Evolutionary conservation across 2,329 filamentous ascomycete genomes (phyloP), one percentile per base, ranked within the genome.

Genomic region (Colletotrichum aenigma): DNA sequence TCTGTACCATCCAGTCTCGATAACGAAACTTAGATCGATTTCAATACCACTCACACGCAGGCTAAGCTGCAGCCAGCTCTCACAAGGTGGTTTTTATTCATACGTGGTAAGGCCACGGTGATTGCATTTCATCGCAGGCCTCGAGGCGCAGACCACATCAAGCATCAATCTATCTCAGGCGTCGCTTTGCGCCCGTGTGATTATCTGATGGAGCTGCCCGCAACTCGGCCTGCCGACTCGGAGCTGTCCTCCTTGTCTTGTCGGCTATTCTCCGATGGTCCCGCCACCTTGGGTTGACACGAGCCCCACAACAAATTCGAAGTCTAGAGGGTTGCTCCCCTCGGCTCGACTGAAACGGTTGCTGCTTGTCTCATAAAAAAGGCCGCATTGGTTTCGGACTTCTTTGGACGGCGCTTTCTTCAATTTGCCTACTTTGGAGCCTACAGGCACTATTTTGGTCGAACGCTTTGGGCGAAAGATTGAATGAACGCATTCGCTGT

Each of bases 91-190:
- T 6, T 48, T 12, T n/a, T 4, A n/a, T n/a, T 9, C 38, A 12
- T n/a, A 1, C 9, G 5, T 10, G 18, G 5, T 4, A 12, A 48
- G 38, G 5, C 0, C 38, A n/a, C 0, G 38, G 38, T 1, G 0
- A 9, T n/a, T 12, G 5, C 0, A 10, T 48, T 12, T 7, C 9
- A 12, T 48, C 38, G 18, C 0, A 48, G 18, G 38, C 38, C 38
- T 48, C 5, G 5, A 48, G 9, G 4, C 38, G 18, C 38, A 7
- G 18, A n/a, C 18, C 9, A 7, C n/a, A n/a, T 3, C 18, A 12
- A n/a, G 6, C 9, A 48, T n/a, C 18, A 48, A 1, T 48, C 6
- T n/a, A n/a, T 48, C 18, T n/a, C 9, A 12, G 18, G 0, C 38
- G 6, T n/a, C 38, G 18, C 38, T 18, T 10, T 48, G 38, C 38